Evolutionary conservation across 2,329 filamentous ascomycete species (phyloP), one percentile per base, ranked within the genome.

Genomic region (Trichoderma hamatum): DNA sequence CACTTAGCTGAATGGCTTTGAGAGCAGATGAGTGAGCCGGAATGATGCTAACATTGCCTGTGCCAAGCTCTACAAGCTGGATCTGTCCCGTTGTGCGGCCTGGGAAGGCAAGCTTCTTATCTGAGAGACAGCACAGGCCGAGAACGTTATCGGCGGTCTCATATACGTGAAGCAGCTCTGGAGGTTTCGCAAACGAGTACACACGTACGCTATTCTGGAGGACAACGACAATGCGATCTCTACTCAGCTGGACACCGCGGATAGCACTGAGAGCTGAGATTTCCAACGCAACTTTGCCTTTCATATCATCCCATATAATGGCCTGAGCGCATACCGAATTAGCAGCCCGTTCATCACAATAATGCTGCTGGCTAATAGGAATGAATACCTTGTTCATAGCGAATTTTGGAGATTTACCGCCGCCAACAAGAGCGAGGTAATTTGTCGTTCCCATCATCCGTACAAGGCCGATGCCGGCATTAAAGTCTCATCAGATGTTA

Each of bases 301-400:
- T 92, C 70, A 88, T 85, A 75, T 97, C 93, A 78, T 99, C 94
- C 94, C 94, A 98, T 74, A 98, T 92, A 72, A 96, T 89, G 60
- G 94, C 86, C 88, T 90, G 56, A 5, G 16, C 9, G 13, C 3
- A 39, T 16, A 21, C 30, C 5, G 2, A 32, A 5, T 70, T 34
- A 70, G 51, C 30, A 6, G 5, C 3, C 30, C 6, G 21, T 11
- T 21, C 24, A n/a, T 58, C 19, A 58, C 13, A 0, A 28, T 9
- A 3, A 9, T 28, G 26, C 13, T 56, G 5, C 52, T 39, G 30
- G 34, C 30, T 46, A 30, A 59, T 1, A 5, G n/a, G 34, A 14
- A n/a, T 74, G 90, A 4, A n/a, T 74, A 90, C 92, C 84, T 96
- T 97, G 80, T 94, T 96, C 77, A 91, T 91, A 16, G 93, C 90